Conservation (phyloP, 2,329 filamentous ascomycete genomes). For the Ceratocystis huliohia region DNA sequence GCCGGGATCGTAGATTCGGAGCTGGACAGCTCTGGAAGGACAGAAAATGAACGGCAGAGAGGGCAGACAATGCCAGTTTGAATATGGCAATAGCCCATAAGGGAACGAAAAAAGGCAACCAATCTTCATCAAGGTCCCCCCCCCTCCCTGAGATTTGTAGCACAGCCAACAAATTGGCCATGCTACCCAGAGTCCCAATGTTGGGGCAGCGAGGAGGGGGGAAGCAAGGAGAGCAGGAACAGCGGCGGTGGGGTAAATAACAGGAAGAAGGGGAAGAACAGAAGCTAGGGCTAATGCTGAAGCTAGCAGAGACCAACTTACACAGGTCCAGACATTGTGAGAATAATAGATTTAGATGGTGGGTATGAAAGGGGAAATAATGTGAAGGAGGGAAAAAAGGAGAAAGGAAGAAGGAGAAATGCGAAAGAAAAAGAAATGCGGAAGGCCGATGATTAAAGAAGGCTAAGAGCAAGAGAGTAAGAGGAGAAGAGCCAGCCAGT, state of each 20-base stretch:
- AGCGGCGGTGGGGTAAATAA: not conserved
- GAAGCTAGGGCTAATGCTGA: not conserved
- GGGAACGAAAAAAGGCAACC: no score
- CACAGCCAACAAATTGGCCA: no score
- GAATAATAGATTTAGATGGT: constrained; percentile 12
- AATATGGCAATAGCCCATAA: no score
- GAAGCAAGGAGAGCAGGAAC: not conserved
- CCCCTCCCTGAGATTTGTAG: no score
- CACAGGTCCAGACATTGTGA: constrained; percentile 54
- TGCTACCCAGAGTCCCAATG: not conserved
- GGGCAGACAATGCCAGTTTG: no score
- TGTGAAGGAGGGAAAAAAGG: not conserved
- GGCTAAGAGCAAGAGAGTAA: constrained; percentile 12
- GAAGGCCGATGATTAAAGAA: not conserved
- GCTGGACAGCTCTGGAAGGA: no score
- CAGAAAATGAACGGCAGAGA: no score
- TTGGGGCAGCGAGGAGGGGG: not conserved
- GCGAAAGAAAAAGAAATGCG: constrained; percentile 6
- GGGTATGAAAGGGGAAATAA: not conserved
- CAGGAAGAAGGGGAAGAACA: not conserved
- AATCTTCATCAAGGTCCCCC: no score
- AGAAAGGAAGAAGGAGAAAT: not conserved
- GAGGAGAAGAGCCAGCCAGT: not conserved
- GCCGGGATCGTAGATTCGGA: not conserved
- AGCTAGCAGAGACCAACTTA: constrained; percentile 37